Conservation (phyloP, 208 protist species). For the Trypanosoma congolense region DNA sequence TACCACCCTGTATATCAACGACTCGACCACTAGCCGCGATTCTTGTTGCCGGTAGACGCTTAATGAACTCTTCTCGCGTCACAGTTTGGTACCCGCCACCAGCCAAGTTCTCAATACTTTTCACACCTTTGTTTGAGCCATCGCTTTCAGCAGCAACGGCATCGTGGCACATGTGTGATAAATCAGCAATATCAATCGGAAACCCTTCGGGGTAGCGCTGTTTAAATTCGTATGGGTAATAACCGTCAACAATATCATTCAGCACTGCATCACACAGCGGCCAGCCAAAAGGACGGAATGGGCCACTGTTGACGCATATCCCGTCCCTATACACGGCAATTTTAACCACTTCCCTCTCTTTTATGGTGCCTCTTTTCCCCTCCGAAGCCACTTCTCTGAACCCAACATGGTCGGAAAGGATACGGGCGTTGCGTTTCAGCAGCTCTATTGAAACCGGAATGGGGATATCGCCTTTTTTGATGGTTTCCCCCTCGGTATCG, state of each 20-base stretch:
- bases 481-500: neutral
- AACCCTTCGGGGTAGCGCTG: slow-evolving; percentile 90
- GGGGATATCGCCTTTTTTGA: neutral
- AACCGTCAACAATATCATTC: slow-evolving; percentile 88
- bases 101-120: slow-evolving; percentile 7
- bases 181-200: slow-evolving; percentile 80
- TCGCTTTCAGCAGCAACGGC: neutral
- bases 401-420: slow-evolving; percentile 84
- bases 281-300: slow-evolving; percentile 87
- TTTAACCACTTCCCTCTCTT: slow-evolving; percentile 69
- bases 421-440: slow-evolving; percentile 64
- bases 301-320: slow-evolving; percentile 84
- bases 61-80: slow-evolving; percentile 54
- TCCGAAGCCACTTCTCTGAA: slow-evolving; percentile 57
- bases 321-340: slow-evolving; percentile 87
- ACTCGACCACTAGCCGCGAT: slow-evolving; percentile 71
- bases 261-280: slow-evolving; percentile 84
- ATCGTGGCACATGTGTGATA: slow-evolving; percentile 30
- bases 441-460: slow-evolving; percentile 51
- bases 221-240: slow-evolving; percentile 92
- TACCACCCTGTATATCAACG: slow-evolving; percentile 51
- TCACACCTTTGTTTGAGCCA: slow-evolving; percentile 18
- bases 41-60: slow-evolving; percentile 46
- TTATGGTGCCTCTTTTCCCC: slow-evolving; percentile 58
- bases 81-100: slow-evolving; percentile 26